phyloP scores from a whole-genome alignment of 2,329 filamentous ascomycete genomes.

The Aspergillus aculeatinus region DNA sequence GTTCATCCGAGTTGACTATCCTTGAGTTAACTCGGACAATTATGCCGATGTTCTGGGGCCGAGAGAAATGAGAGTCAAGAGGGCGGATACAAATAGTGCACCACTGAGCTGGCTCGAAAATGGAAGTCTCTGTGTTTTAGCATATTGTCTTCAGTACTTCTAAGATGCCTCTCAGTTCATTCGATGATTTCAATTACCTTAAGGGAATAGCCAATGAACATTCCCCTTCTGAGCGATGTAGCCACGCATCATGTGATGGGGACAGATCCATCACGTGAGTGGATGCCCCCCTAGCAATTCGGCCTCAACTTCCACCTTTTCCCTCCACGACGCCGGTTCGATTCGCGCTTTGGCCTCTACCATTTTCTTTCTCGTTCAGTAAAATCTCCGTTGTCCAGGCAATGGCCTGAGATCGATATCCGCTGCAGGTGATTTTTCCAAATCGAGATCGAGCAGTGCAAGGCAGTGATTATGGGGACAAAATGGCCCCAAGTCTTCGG shows the following conservation, averaged over 20 bases:
- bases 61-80: too few relatives aligned
- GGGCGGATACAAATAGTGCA: too few relatives aligned
- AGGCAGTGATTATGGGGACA: constrained; percentile 16
- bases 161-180: neutral
- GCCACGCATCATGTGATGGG: constrained; percentile 3
- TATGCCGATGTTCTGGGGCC: too few relatives aligned
- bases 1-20: too few relatives aligned
- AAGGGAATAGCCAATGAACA: neutral
- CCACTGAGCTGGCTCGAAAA: too few relatives aligned
- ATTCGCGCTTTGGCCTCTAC: constrained; percentile 25
- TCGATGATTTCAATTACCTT: neutral
- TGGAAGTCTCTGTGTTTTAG: too few relatives aligned
- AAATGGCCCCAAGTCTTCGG: constrained; percentile 54
- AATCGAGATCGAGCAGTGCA: constrained; percentile 1
- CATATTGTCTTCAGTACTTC: neutral
- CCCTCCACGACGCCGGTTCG: constrained; percentile 30
- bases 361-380: neutral
- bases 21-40: too few relatives aligned
- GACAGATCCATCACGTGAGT: constrained; percentile 1
- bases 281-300: neutral
- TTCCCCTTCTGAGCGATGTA: neutral
- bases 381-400: constrained; percentile 9
- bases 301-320: constrained; percentile 8
- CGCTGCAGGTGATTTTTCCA: constrained; percentile 7
- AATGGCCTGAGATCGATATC: constrained; percentile 4